phyloP scores from a whole-genome alignment of 208 protist genomes.

The Acanthamoeba culbertsoni region DNA sequence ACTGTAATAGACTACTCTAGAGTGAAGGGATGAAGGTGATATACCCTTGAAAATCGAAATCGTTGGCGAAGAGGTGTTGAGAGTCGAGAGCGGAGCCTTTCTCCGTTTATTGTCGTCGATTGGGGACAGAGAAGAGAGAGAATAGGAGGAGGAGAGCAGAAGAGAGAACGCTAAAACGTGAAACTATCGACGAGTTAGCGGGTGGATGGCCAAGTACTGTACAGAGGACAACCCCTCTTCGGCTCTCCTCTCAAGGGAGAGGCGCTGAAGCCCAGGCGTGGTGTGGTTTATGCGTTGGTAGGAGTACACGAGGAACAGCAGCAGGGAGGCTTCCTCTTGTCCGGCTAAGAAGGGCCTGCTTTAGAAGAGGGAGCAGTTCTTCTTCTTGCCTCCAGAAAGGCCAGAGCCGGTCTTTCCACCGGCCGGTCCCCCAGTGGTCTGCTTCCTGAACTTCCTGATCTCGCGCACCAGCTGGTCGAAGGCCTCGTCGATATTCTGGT shows the following conservation, averaged over 20 bases:
- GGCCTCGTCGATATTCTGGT: slow-evolving; percentile 83
- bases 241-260: background rate
- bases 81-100: background rate
- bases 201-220: background rate
- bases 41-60: background rate
- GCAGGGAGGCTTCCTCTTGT: slow-evolving; percentile 18
- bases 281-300: background rate
- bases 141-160: background rate
- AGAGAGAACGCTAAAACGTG: background rate
- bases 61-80: background rate
- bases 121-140: background rate
- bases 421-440: background rate
- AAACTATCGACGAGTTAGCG: background rate
- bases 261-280: background rate
- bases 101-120: background rate
- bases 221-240: background rate
- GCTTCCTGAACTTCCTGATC: slow-evolving; percentile 46
- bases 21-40: background rate
- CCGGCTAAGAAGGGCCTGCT: background rate
- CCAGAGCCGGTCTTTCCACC: background rate
- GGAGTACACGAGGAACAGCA: background rate
- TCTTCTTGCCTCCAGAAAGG: slow-evolving; percentile 21
- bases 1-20: background rate
- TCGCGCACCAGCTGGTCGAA: slow-evolving; percentile 84
- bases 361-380: slow-evolving; percentile 39